phyloP scores from a whole-genome alignment of 108 stramenopile species.

The Fragilariopsis cylindrus region DNA sequence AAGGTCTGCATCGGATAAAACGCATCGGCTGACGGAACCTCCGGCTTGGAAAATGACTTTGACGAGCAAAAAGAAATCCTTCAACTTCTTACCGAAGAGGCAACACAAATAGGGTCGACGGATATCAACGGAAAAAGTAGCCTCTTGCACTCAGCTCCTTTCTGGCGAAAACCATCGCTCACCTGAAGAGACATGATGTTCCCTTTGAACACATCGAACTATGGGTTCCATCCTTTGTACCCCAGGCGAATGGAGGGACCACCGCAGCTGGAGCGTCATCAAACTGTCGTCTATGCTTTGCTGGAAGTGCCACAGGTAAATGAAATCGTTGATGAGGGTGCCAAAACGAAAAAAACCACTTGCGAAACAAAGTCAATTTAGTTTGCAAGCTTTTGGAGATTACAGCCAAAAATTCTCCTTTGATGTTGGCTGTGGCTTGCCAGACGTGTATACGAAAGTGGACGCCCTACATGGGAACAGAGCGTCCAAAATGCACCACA shows the following conservation, averaged over 20 bases:
- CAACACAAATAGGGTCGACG: slow-evolving; percentile 27
- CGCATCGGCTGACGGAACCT: slow-evolving; percentile 29
- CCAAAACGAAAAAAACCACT: slow-evolving; percentile 36
- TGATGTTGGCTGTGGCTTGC: slow-evolving; percentile 82
- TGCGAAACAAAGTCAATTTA: slow-evolving; percentile 61
- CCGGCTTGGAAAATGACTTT: slow-evolving; percentile 27
- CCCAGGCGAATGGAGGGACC: slow-evolving; percentile 26
- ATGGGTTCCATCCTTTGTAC: slow-evolving; percentile 91
- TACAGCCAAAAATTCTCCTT: slow-evolving; percentile 88
- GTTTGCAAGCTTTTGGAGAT: slow-evolving; percentile 79
- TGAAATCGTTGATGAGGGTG: slow-evolving; percentile 44
- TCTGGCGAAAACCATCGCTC: slow-evolving; percentile 63
- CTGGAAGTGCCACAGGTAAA: slow-evolving; percentile 75
- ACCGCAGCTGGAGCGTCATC: slow-evolving; percentile 22
- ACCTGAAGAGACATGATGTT: slow-evolving; percentile 66
- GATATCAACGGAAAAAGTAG: slow-evolving; percentile 57
- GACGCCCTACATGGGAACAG: slow-evolving; percentile 85
- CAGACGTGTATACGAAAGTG: slow-evolving; percentile 78
- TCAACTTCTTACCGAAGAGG: slow-evolving; percentile 43
- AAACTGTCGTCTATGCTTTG: slow-evolving; percentile 84
- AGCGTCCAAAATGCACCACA: slow-evolving; percentile 81
- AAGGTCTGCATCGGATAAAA: slow-evolving; percentile 33
- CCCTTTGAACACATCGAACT: slow-evolving; percentile 88
- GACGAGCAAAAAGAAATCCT: slow-evolving; percentile 43
- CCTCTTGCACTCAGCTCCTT: slow-evolving; percentile 73